These are phyloP conservation scores for Noccaea bulbosa DNA, from an alignment of 345 rosid species.

Conservation along the genomic window DNA sequence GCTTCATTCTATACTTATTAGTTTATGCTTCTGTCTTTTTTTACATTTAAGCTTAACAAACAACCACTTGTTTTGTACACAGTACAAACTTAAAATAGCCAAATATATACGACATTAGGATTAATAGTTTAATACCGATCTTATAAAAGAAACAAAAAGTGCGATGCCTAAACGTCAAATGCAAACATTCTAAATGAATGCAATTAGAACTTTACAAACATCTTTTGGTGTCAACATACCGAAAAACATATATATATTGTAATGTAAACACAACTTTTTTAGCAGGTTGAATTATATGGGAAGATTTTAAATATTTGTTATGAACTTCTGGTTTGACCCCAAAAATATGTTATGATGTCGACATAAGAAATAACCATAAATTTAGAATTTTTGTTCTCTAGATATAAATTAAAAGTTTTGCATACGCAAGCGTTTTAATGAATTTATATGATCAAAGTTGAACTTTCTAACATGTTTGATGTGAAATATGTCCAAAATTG, in stretches of 20 bases:
- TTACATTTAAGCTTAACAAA: slow-evolving; percentile 34
- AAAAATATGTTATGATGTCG: neutral
- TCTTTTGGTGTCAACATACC: neutral
- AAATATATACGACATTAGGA: neutral
- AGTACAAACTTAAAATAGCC: slow-evolving; percentile 16
- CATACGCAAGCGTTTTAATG: slow-evolving; percentile 32
- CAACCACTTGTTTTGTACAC: slow-evolving; percentile 8
- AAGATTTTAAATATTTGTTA: neutral
- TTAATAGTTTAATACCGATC: neutral
- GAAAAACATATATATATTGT: neutral
- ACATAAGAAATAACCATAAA: neutral
- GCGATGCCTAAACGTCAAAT: neutral
- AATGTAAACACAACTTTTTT: neutral
- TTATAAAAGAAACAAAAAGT: neutral
- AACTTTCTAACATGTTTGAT: slow-evolving; percentile 35
- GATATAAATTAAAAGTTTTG: slow-evolving; percentile 2
- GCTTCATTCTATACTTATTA: slow-evolving; percentile 27
- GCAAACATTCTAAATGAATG: slow-evolving; percentile 12
- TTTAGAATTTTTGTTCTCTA: neutral
- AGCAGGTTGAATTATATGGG: neutral
- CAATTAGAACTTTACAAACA: neutral
- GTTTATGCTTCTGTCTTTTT: slow-evolving; percentile 37
- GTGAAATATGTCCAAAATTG: slow-evolving; percentile 46
- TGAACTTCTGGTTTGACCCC: neutral
- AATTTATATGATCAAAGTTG: slow-evolving; percentile 27